A percentile compares a stretch with the other conserved stretches of the same genome.
Evolutionary conservation across 2,329 filamentous ascomycete species (phyloP).

Genomic region (Biscogniauxia mediterranea): DNA sequence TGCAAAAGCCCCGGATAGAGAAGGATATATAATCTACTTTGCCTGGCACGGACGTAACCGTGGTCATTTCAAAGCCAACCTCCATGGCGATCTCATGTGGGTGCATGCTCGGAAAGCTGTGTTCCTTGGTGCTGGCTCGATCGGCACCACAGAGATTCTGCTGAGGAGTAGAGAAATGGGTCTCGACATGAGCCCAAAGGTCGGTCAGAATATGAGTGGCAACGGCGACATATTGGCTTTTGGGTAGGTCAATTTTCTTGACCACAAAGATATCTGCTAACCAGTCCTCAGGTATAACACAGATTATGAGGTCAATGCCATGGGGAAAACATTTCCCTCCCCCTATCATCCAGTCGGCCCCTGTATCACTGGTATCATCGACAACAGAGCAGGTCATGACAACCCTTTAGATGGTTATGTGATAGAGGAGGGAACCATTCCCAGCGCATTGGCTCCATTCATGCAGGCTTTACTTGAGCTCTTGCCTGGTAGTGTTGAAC

Average conservation of each 20-base stretch:
- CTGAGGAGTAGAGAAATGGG: conserved; percentile 59
- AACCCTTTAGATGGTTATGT: conserved; percentile 62
- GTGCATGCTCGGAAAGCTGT: conserved; percentile 63
- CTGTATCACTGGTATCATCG: conserved; percentile 62
- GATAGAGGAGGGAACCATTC: conserved; percentile 62
- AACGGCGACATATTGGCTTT: conserved; percentile 67
- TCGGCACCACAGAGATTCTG: conserved; percentile 66
- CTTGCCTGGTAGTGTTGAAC: conserved; percentile 46
- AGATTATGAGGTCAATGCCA: conserved; percentile 53
- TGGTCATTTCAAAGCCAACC: conserved; percentile 51
- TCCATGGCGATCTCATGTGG: conserved; percentile 63
- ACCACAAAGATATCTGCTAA: conserved; percentile 15
- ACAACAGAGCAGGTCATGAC: conserved; percentile 50
- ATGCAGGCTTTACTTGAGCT: conserved; percentile 57
- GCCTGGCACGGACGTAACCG: conserved; percentile 61
- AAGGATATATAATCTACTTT: conserved; percentile 64
- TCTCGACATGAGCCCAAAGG: conserved; percentile 52
- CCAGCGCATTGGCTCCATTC: conserved; percentile 53
- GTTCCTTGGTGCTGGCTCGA: conserved; percentile 63
- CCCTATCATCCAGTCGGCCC: conserved; percentile 56
- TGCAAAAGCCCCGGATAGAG: conserved; percentile 46
- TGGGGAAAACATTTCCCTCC: conserved; percentile 50
- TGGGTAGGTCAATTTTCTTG: conserved; percentile 40
- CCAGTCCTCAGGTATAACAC: conserved; percentile 52
- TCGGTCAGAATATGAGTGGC: conserved; percentile 61